Conservation (phyloP, 1,139 yeast species). For the Protomyces inundatus region DNA sequence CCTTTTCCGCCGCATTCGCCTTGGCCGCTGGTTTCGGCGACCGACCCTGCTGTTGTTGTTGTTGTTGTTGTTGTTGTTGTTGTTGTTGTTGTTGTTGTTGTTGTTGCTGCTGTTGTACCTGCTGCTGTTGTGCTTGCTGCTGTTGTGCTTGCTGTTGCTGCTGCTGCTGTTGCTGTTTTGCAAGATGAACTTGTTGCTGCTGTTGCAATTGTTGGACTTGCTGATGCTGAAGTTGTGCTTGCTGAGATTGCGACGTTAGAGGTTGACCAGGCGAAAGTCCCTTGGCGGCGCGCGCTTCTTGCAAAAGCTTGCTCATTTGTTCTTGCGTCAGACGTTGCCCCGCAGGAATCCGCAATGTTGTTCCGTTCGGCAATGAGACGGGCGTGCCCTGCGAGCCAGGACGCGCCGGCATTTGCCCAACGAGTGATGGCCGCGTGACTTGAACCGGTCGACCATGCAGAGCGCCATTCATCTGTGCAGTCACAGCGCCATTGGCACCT, state of each 20-base stretch:
- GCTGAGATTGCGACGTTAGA: background rate
- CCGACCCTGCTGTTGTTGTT: background rate
- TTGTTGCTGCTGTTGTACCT: background rate
- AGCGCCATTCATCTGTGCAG: background rate
- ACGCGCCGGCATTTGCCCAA: constrained; percentile 26
- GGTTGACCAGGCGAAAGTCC: constrained; percentile 8
- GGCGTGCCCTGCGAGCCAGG: constrained; percentile 4
- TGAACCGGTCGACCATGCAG: background rate
- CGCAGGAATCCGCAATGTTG: constrained; percentile 33
- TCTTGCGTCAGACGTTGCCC: constrained; percentile 34
- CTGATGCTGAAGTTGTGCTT: background rate
- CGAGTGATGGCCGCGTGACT: constrained; percentile 11
- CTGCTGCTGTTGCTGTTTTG: background rate
- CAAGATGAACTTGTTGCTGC: background rate
- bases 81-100: background rate
- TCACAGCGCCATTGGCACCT: constrained; percentile 18
- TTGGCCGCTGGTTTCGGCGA: background rate
- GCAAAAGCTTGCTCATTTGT: constrained; percentile 35
- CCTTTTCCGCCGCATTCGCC: background rate
- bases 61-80: background rate
- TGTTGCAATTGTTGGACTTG: background rate
- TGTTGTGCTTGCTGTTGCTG: background rate
- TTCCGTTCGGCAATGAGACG: constrained; percentile 28
- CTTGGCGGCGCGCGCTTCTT: constrained; percentile 27
- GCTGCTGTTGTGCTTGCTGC: background rate